Evolutionary conservation across 2,329 filamentous ascomycete species (phyloP), one percentile per base, ranked within the genome.

Genomic region (Mariannaea elegans): DNA sequence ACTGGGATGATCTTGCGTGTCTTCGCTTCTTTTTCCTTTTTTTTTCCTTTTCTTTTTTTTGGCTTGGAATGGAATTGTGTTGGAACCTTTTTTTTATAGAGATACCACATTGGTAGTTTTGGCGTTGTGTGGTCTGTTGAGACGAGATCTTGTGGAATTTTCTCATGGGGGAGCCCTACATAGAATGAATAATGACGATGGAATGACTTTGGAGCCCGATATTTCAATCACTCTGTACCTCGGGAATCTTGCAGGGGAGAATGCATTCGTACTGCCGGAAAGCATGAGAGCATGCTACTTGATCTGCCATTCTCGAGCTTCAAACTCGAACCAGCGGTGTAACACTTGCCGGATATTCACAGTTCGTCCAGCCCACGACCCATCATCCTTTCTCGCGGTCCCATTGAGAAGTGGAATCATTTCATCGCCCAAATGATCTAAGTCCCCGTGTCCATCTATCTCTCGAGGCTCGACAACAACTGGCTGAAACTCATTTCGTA

Each of bases 351-450:
- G 80, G 9, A 90, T 76, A 52, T 85, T 79, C 1, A 90, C 82
- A 12, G 81, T 86, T 62, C 84, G 81, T 9, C 86, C 87, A 49
- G 78, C 82, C 85, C 84, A 89, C 4, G 76, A 77, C 4, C 79
- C 81, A 52, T 85, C 84, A 23, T 84, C 80, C 55, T 79, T 80
- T 56, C 79, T 81, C 34, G 78, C 72, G 24, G 82, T 83, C 5
- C 84, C 85, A 64, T 83, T 89, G 52, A 93, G 74, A 39, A 93
- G 75, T 8, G 90, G 89, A 7, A 91, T 75, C 53, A 80, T 74
- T 62, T 87, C 82, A 32, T 78, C 75, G 72, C 82, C 68, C 72
- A 88, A 53, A 66, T 71, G 69, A 29, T 76, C 71, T 36, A 80
- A 60, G 7, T 65, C 50, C 6, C 75, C 70, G 13, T 63, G 66